Evolutionary conservation across 2,329 filamentous ascomycete genomes (phyloP).

Genomic region (Arachnomyces sp.): DNA sequence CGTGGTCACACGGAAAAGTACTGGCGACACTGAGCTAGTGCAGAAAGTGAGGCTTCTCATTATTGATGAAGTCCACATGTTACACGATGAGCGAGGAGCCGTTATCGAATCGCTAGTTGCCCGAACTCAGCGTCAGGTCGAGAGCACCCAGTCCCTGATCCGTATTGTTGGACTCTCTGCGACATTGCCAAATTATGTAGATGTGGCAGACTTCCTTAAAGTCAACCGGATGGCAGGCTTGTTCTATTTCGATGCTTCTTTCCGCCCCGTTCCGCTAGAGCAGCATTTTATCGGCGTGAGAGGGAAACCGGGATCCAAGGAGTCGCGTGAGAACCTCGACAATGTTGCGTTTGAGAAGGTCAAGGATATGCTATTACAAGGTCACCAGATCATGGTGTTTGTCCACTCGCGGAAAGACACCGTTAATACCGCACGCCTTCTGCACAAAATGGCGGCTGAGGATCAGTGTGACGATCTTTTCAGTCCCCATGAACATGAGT

Average conservation of each 20-base stretch:
- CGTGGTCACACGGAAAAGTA: slow-evolving; percentile 93
- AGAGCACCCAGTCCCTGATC: slow-evolving; percentile 95
- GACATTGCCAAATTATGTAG: slow-evolving; percentile 90
- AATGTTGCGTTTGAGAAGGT: slow-evolving; percentile 87
- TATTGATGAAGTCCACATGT: slow-evolving; percentile 98
- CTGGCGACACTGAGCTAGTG: slow-evolving; percentile 92
- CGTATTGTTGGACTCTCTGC: slow-evolving; percentile 92
- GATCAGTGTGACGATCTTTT: slow-evolving; percentile 73
- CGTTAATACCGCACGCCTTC: slow-evolving; percentile 73
- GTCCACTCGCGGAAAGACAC: slow-evolving; percentile 96
- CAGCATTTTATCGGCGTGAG: slow-evolving; percentile 97
- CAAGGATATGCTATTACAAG: slow-evolving; percentile 77
- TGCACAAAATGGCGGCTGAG: slow-evolving; percentile 80
- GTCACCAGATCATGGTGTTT: slow-evolving; percentile 99
- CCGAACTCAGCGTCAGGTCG: slow-evolving; percentile 88
- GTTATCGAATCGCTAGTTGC: slow-evolving; percentile 94
- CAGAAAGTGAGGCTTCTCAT: slow-evolving; percentile 95
- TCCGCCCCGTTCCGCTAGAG: slow-evolving; percentile 89
- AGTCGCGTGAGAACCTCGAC: slow-evolving; percentile 83
- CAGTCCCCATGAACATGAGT: slow-evolving; percentile 69
- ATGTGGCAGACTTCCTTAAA: slow-evolving; percentile 93
- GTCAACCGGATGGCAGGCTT: slow-evolving; percentile 88
- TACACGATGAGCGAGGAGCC: slow-evolving; percentile 93
- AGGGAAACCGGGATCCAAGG: slow-evolving; percentile 74
- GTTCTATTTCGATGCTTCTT: slow-evolving; percentile 96